Base-by-base conservation (phyloP, 202 grass and related monocot species). In the Panicum virgatum region DNA sequence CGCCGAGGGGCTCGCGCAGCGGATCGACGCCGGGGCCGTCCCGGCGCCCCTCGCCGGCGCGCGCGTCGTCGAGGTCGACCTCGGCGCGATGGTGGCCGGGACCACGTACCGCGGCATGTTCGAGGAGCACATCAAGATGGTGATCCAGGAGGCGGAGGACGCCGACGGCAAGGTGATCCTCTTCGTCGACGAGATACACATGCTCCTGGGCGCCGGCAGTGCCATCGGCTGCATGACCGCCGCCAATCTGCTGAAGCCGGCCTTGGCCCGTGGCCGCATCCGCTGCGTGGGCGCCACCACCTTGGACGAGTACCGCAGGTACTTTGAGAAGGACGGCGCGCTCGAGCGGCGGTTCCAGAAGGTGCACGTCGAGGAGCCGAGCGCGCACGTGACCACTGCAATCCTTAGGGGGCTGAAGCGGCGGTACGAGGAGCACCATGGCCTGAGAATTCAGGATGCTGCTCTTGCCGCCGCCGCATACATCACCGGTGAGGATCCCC, bases 1-100 rank as follows among this genome's bases (percentile, higher is more conserved):
- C 71, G 87, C 69, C 19, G 87, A 86, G 77, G 87, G 87, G 6
- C 87, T 89, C 19, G 87, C 82, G 5, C 77, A 82, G 32, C 69
- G 87, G 12, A 73, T 89, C 14, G 87, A 66, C 1, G 42, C 53
- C 6, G 87, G 82, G 4, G 63, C 64, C 12, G 76, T 72, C 14
- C 82, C 82, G 1, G 53, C 77, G 13, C 6, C 68, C 77, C 7
- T 89, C 2, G 13, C 14, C 1, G 87, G 76, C 1, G 82, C 18
- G 18, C 71, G 71, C 39, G 27, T 89, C 0, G 45, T 81, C 9
- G 70, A 65, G 53, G 37, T 89, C 13, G 82, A 89, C 63, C 14
- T 89, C 52, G 53, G 54, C 39, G 63, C 77, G 4, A 56, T 89
- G 50, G 6, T 53, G 19, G 50, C 50, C 50, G 50, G 50, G 19